These are phyloP conservation scores for Cystoderma amianthinum DNA, from an alignment of 768 basidiomycete species.

Conservation along the genomic window DNA sequence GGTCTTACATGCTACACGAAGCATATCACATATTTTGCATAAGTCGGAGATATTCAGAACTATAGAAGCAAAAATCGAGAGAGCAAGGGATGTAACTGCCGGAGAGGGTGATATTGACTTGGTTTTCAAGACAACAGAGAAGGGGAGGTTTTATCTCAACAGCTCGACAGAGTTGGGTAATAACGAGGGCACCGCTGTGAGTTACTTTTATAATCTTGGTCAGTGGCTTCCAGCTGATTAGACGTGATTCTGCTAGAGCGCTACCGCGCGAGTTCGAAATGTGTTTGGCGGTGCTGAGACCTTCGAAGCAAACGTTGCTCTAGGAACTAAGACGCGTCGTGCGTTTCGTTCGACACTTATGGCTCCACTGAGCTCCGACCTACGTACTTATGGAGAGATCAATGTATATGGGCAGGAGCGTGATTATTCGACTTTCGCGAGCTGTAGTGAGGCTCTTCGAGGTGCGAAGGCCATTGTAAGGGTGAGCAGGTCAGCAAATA, in stretches of 20 bases:
- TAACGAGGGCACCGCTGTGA: slow-evolving; percentile 86
- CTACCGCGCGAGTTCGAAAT: slow-evolving; percentile 78
- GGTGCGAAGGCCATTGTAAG: slow-evolving; percentile 65
- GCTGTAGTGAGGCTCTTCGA: slow-evolving; percentile 56
- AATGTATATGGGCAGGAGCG: slow-evolving; percentile 68
- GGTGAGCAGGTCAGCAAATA: slow-evolving; percentile 56
- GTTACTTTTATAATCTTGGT: slow-evolving; percentile 19
- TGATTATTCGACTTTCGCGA: slow-evolving; percentile 76
- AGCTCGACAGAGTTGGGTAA: slow-evolving; percentile 91
- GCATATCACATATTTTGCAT: slow-evolving; percentile 57
- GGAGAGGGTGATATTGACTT: slow-evolving; percentile 66
- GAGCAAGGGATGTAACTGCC: slow-evolving; percentile 45
- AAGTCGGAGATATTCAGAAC: slow-evolving; percentile 73
- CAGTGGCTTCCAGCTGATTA: neutral
- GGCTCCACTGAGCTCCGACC: slow-evolving; percentile 51
- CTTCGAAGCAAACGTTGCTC: slow-evolving; percentile 73
- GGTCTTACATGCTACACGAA: slow-evolving; percentile 63
- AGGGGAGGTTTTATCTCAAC: slow-evolving; percentile 68
- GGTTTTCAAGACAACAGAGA: slow-evolving; percentile 72
- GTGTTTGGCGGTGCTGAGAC: slow-evolving; percentile 89
- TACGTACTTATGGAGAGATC: slow-evolving; percentile 66
- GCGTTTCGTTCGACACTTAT: slow-evolving; percentile 70
- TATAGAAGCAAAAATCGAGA: slow-evolving; percentile 59
- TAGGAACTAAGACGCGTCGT: slow-evolving; percentile 83
- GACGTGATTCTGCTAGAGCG: slow-evolving; percentile 44